Base-by-base conservation (phyloP, 2,329 filamentous ascomycete species). In the Microdochium trichocladiopsis region DNA sequence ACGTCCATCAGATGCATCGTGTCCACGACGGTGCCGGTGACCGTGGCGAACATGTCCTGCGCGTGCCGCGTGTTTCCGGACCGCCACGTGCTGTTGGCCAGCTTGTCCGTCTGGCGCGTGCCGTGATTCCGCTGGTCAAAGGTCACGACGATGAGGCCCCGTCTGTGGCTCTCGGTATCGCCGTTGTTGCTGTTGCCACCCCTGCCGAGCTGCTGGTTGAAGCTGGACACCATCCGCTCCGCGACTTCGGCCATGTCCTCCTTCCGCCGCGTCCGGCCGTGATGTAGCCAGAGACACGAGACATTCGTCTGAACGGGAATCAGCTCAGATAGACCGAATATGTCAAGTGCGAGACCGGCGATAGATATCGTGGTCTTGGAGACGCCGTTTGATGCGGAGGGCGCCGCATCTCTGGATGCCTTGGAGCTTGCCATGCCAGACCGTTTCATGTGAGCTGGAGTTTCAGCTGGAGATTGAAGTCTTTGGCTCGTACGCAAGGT, bases 81-180 rank as follows among this genome's bases (percentile, higher is more conserved):
- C 45, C 81, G 79, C 93, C 92, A 97, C 3, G 86, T 78, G 59
- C 86, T 76, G 66, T 96, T 97, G 24, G 87, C 83, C 18, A 77
- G 59, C 8, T 79, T 71, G 60, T 86, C 78, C 2, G 93, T 80
- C 54, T 84, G 69, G 51, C 94, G 76, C 2, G 80, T 78, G 24
- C 94, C 94, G 69, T 97, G 94, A 68, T 97, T 97, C 47, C 93
- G 82, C 73, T 96, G 91, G 70, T 97, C 94, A 68, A 96, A 95
- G 2, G 87, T 82, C 12, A 92, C 80, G 2, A 89, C 91, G 49
- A 97, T 84, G 41, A 97, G 70, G 0, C 87, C 88, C 72, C 69
- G 63, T 51, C 55, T 64, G 43, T 25, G n/a, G n/a, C n/a, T n/a
- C n/a, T n/a, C n/a, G n/a, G 60, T 57, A 49, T 50, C 59, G 50